Conservation (phyloP, 83 land plant genomes). For the Thuja plicata region DNA sequence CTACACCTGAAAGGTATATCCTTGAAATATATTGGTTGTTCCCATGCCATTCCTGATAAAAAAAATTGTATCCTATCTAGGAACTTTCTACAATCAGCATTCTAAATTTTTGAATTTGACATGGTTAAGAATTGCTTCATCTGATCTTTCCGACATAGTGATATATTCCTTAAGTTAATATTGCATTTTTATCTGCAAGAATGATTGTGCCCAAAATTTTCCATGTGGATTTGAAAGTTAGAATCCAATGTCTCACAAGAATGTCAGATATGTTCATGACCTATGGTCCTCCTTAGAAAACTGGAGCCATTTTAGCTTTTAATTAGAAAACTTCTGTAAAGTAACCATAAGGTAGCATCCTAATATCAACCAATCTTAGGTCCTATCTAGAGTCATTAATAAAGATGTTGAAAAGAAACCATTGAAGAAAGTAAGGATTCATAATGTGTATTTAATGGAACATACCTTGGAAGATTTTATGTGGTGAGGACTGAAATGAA, state of each 20-base stretch:
- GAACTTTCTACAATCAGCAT: neutral
- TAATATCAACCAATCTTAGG: no score
- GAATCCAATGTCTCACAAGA: no score
- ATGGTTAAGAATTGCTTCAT: neutral
- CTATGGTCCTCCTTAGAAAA: neutral
- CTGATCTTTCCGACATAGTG: neutral
- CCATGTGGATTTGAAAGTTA: neutral
- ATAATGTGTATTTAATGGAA: no score
- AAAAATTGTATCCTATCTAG: neutral
- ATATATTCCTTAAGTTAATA: neutral
- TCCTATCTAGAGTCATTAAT: no score
- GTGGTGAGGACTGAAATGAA: no score
- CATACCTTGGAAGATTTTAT: no score
- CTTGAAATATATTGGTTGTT: neutral
- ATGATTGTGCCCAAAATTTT: neutral
- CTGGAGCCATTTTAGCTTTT: neutral
- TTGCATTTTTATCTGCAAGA: neutral
- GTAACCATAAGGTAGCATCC: neutral
- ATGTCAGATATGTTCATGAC: neutral
- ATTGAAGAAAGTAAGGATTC: no score
- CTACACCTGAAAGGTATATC: neutral
- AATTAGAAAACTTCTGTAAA: neutral
- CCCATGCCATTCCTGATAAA: neutral
- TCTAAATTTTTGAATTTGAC: no score
- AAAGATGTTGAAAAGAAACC: no score